A percentile compares a stretch with the other conserved stretches of the same genome.
Conservation (phyloP, 2,329 filamentous ascomycete species). For the Dryadomyces quercus-mongolicae region DNA sequence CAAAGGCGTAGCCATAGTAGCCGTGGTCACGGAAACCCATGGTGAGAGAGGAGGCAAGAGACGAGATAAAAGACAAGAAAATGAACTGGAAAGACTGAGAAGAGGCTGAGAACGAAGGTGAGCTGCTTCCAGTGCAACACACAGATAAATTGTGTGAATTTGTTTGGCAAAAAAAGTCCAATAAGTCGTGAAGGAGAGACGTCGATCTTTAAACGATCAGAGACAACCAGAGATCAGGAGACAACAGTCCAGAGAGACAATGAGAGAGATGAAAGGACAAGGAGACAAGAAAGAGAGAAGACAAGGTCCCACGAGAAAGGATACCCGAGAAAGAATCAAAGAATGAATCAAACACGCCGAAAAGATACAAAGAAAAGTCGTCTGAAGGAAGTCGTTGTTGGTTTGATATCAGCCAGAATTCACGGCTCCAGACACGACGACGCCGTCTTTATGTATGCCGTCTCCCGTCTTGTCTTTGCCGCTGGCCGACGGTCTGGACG, state of each 20-base stretch:
- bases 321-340: neutral
- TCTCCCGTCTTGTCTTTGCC: neutral
- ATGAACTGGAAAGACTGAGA: neutral
- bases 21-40: constrained; percentile 17
- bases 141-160: neutral
- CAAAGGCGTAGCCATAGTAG: constrained; percentile 57
- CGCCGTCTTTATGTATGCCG: neutral
- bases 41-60: constrained; percentile 6
- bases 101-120: neutral
- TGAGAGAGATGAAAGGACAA: too few relatives aligned
- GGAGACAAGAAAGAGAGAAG: too few relatives aligned
- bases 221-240: too few relatives aligned
- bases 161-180: neutral
- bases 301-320: neutral
- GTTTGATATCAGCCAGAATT: neutral
- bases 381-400: neutral
- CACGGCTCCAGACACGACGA: neutral
- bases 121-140: neutral
- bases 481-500: neutral
- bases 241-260: neutral
- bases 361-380: neutral
- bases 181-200: too few relatives aligned
- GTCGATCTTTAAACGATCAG: too few relatives aligned
- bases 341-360: too few relatives aligned
- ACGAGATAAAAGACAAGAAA: neutral